phyloP scores from a whole-genome alignment of 2,329 filamentous ascomycete genomes.

The Calonectria hawksworthii region DNA sequence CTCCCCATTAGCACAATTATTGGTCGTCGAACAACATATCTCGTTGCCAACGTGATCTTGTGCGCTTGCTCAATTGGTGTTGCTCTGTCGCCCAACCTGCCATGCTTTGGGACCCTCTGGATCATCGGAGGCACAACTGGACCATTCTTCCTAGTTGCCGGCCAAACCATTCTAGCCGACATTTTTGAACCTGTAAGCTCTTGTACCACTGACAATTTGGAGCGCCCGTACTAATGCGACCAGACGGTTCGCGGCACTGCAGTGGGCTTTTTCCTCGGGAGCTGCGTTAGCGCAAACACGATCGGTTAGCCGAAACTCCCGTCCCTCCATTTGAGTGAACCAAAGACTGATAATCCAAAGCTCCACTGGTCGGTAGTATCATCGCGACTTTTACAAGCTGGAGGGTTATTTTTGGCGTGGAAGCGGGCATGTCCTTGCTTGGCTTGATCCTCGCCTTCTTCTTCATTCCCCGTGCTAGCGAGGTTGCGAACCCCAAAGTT shows the following conservation, averaged over 20 bases:
- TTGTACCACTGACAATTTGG: neutral
- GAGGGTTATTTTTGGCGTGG: slow-evolving; percentile 45
- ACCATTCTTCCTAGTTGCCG: slow-evolving; percentile 44
- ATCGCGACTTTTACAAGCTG: slow-evolving; percentile 47
- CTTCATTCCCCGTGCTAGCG: slow-evolving; percentile 42
- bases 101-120: slow-evolving; percentile 41
- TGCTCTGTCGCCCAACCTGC: slow-evolving; percentile 37
- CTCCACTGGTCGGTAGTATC: slow-evolving; percentile 43
- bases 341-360: slow-evolving; percentile 19
- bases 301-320: neutral
- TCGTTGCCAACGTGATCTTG: slow-evolving; percentile 41
- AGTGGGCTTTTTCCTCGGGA: slow-evolving; percentile 45
- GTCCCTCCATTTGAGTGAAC: rapidly evolving
- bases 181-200: slow-evolving; percentile 43
- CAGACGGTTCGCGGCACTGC: slow-evolving; percentile 43
- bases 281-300: slow-evolving; percentile 42
- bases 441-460: slow-evolving; percentile 41
- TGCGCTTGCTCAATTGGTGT: slow-evolving; percentile 41
- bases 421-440: slow-evolving; percentile 44
- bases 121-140: slow-evolving; percentile 43
- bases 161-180: slow-evolving; percentile 44
- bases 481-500: slow-evolving; percentile 40
- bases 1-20: slow-evolving; percentile 43
- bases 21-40: slow-evolving; percentile 40
- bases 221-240: neutral